phyloP scores from a whole-genome alignment of 2,329 filamentous ascomycete species.

The Fusarium napiforme region DNA sequence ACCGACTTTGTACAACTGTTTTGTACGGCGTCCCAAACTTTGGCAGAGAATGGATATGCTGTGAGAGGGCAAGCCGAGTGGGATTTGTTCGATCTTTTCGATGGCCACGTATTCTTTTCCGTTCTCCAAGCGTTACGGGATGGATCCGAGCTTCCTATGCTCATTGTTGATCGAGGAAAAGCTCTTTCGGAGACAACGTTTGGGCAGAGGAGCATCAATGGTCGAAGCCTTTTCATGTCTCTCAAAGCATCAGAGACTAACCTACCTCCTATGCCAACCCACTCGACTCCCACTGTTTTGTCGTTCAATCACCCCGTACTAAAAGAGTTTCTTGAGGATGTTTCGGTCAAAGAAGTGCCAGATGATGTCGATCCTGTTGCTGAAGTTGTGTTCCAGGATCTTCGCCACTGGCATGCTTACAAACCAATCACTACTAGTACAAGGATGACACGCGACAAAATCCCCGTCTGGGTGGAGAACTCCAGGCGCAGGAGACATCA shows the following conservation, averaged over 20 bases:
- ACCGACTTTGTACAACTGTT: neutral
- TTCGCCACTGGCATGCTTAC: neutral
- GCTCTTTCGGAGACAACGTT: fast-evolving
- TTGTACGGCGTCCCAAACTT: neutral
- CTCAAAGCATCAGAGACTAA: neutral
- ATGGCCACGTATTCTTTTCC: neutral
- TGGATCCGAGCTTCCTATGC: neutral
- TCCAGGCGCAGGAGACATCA: neutral
- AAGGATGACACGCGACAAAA: neutral
- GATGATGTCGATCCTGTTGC: neutral
- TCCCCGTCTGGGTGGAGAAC: neutral
- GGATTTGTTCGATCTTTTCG: neutral
- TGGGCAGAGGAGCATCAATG: neutral
- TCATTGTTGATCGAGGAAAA: neutral
- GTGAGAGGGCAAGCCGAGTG: neutral
- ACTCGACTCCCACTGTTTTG: neutral
- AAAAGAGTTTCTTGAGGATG: neutral
- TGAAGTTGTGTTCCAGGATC: neutral
- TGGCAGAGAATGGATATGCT: neutral
- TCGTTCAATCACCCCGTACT: neutral
- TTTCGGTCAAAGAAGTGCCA: neutral
- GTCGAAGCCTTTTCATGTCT: neutral
- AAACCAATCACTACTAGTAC: neutral
- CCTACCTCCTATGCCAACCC: neutral
- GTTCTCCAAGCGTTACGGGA: neutral